Conservation (phyloP, 192 early-diverging fungal genomes). For the Coemansia aciculifera region DNA sequence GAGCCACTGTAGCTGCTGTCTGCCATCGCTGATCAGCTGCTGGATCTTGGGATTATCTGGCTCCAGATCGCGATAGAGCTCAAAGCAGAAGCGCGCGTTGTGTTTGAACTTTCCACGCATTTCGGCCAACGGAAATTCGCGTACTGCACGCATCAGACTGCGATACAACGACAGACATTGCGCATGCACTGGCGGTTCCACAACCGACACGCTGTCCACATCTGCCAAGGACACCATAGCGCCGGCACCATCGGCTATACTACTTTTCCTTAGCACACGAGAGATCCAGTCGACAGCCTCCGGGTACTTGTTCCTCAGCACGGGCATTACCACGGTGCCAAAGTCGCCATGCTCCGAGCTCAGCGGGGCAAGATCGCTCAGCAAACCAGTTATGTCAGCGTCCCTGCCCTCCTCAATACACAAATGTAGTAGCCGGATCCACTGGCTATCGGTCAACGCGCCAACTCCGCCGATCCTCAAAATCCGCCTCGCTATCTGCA, state of each 20-base stretch:
- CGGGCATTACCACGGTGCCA: background rate
- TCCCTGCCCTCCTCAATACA: background rate
- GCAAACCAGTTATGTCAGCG: background rate
- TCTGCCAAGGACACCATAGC: background rate
- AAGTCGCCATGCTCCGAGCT: background rate
- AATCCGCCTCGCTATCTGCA: slow-evolving; percentile 11
- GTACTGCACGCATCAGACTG: slow-evolving; percentile 11
- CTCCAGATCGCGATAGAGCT: slow-evolving; percentile 43
- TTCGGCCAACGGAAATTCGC: slow-evolving; percentile 17
- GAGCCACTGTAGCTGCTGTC: slow-evolving; percentile 32
- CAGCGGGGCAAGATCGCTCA: background rate
- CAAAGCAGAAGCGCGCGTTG: slow-evolving; percentile 45
- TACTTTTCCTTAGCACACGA: background rate
- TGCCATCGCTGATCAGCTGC: slow-evolving; percentile 21
- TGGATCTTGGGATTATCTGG: background rate
- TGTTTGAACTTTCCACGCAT: slow-evolving; percentile 33
- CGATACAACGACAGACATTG: slow-evolving; percentile 34
- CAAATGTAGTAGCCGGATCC: slow-evolving; percentile 11
- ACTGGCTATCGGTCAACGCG: slow-evolving; percentile 11
- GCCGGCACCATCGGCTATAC: background rate
- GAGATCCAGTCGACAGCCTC: background rate
- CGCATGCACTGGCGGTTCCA: background rate
- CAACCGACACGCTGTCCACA: background rate
- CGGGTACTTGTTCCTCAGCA: slow-evolving; percentile 1
- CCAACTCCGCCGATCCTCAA: slow-evolving; percentile 7